These are phyloP conservation scores for Catharanthus roseus DNA, from an alignment of 257 asterid genomes.

Conservation along the genomic window DNA sequence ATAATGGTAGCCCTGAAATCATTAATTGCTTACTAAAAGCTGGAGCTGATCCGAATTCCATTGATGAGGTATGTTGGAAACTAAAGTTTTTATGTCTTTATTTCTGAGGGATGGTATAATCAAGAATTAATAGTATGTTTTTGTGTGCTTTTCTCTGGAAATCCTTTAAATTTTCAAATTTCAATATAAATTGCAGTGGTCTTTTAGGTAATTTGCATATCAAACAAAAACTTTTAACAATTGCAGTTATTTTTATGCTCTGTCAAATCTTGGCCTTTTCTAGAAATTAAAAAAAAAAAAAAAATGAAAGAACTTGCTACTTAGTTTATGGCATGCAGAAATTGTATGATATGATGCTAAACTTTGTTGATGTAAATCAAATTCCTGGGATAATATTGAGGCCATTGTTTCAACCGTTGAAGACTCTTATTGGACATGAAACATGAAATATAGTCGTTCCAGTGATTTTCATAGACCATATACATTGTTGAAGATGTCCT, in stretches of 20 bases:
- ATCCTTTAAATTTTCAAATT: background rate
- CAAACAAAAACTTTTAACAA: background rate
- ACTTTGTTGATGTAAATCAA: too few relatives aligned
- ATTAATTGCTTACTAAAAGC: constrained; percentile 71
- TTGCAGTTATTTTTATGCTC: background rate
- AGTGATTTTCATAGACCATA: background rate
- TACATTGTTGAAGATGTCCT: background rate
- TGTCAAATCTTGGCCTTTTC: background rate
- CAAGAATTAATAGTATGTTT: background rate
- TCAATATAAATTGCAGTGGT: background rate
- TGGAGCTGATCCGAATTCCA: constrained; percentile 83
- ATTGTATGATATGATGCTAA: too few relatives aligned
- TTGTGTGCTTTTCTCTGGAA: background rate
- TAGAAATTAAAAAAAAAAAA: background rate
- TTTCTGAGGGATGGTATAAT: background rate
- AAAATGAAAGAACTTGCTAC: background rate
- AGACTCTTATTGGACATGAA: background rate
- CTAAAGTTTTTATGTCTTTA: background rate
- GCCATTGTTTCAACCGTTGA: background rate
- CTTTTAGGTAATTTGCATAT: background rate
- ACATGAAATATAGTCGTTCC: background rate
- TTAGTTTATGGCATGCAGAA: background rate
- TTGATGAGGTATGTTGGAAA: constrained; percentile 56
- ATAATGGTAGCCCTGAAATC: constrained; percentile 64
- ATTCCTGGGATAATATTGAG: background rate